Percentiles rank a stretch among this genome's conserved stretches.
Evolutionary conservation across 2,329 filamentous ascomycete genomes (phyloP).

Genomic region (Verticillium nonalfalfae): DNA sequence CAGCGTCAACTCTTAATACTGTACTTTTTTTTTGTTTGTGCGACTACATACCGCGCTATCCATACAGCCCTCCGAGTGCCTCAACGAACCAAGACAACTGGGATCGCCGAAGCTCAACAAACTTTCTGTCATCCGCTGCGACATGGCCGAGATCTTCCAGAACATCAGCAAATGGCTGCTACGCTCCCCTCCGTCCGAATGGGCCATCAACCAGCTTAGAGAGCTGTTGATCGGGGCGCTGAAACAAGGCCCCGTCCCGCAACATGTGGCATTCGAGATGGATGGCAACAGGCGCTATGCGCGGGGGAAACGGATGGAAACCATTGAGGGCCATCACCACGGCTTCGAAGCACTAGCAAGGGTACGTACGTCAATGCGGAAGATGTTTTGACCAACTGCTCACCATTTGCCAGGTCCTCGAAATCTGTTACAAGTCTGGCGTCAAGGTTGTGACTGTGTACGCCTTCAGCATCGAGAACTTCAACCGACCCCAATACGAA

Average conservation of each 20-base stretch:
- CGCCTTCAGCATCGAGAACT: conserved; percentile 98
- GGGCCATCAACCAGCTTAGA: conserved; percentile 70
- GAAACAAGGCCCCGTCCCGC: conserved; percentile 83
- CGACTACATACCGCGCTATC: background rate
- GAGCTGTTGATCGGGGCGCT: conserved; percentile 84
- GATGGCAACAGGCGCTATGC: conserved; percentile 95
- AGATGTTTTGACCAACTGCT: conserved; percentile 1
- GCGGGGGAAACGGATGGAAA: conserved; percentile 85
- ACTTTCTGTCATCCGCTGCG: background rate
- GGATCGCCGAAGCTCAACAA: background rate
- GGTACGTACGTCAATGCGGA: conserved; percentile 40
- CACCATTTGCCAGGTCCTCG: conserved; percentile 62
- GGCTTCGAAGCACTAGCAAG: conserved; percentile 92
- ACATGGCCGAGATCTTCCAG: conserved; percentile 49
- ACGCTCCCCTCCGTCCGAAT: conserved; percentile 87
- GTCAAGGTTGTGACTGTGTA: conserved; percentile 97
- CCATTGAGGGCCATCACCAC: conserved; percentile 89
- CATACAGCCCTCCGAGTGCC: background rate
- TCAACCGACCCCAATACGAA: conserved; percentile 93
- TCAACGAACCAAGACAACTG: background rate
- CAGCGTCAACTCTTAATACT: background rate
- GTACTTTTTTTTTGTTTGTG: background rate
- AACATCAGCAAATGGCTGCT: conserved; percentile 62
- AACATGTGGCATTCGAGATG: conserved; percentile 99
- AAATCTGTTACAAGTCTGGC: conserved; percentile 96